Conservation (phyloP, 2,329 filamentous ascomycete species). For the Rutstroemia sp. region DNA sequence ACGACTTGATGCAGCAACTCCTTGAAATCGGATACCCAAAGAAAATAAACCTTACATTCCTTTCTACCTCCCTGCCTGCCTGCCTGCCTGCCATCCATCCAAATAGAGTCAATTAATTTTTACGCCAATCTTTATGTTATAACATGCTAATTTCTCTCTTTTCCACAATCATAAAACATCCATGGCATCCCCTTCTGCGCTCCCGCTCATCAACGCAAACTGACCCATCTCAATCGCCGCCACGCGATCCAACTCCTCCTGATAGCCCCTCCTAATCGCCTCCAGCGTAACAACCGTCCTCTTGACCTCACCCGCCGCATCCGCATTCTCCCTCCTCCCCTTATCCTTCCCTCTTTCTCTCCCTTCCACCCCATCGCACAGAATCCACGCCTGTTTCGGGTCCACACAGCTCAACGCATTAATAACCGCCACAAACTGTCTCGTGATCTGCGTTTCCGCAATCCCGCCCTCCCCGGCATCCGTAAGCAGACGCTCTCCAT, state of each 20-base stretch:
- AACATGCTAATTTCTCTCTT: neutral
- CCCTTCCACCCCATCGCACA: conserved; percentile 39
- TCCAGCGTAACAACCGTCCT: conserved; percentile 77
- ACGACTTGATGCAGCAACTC: no score
- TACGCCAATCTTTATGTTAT: neutral
- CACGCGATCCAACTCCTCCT: conserved; percentile 80
- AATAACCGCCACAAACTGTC: conserved; percentile 83
- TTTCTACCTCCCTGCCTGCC: neutral
- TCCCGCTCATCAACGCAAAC: conserved; percentile 61
- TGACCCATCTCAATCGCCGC: conserved; percentile 83
- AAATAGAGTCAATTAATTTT: neutral
- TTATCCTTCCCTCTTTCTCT: conserved; percentile 13
- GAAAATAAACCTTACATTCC: neutral
- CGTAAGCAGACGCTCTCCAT: conserved; percentile 46
- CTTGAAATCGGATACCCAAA: no score
- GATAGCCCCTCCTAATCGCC: conserved; percentile 82
- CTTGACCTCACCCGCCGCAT: conserved; percentile 28
- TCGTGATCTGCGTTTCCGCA: conserved; percentile 57
- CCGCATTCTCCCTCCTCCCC: neutral
- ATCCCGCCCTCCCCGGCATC: conserved; percentile 47
- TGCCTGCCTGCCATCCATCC: neutral
- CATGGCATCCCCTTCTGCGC: conserved; percentile 35
- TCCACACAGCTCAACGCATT: conserved; percentile 86
- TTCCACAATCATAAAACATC: conserved; percentile 26
- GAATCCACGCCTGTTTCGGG: conserved; percentile 75